Conservation (phyloP, 345 rosid genomes). For the Sapria himalayana region DNA sequence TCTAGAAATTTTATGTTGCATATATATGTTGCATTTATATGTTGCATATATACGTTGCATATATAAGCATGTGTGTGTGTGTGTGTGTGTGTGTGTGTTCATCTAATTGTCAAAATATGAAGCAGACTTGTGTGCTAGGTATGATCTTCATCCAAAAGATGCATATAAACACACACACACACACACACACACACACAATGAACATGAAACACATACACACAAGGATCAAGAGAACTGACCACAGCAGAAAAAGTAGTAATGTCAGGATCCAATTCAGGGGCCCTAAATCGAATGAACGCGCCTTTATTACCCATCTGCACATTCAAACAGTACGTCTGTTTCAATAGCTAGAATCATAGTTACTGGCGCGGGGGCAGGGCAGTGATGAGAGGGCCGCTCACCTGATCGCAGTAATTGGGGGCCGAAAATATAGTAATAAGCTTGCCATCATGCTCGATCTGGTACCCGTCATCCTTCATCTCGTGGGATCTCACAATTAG, state of each 20-base stretch:
- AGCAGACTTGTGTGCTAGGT: too few species aligned
- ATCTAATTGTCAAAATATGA: too few species aligned
- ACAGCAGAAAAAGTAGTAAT: conserved; percentile 85
- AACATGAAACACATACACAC: background rate
- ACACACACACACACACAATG: background rate
- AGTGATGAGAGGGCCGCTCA: too few species aligned
- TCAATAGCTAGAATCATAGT: background rate
- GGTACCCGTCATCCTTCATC: conserved; percentile 94
- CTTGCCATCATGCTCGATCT: conserved; percentile 92
- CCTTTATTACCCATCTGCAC: conserved; percentile 98
- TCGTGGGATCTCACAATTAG: conserved; percentile 85
- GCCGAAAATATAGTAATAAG: conserved; percentile 95
- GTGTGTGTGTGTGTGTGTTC: too few species aligned
- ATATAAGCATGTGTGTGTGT: too few species aligned
- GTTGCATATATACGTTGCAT: too few species aligned
- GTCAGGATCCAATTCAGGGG: conserved; percentile 82
- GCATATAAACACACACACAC: too few species aligned
- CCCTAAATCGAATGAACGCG: conserved; percentile 78
- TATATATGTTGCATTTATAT: too few species aligned
- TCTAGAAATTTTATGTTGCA: too few species aligned
- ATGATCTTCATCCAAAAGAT: too few species aligned
- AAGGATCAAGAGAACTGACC: conserved; percentile 29
- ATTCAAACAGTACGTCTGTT: conserved; percentile 7
- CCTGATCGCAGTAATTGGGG: conserved; percentile 99
- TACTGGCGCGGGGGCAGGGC: too few species aligned